Evolutionary conservation across 1,139 yeast genomes (phyloP).

Genomic region (Suzukiozyma palmioleophila): DNA sequence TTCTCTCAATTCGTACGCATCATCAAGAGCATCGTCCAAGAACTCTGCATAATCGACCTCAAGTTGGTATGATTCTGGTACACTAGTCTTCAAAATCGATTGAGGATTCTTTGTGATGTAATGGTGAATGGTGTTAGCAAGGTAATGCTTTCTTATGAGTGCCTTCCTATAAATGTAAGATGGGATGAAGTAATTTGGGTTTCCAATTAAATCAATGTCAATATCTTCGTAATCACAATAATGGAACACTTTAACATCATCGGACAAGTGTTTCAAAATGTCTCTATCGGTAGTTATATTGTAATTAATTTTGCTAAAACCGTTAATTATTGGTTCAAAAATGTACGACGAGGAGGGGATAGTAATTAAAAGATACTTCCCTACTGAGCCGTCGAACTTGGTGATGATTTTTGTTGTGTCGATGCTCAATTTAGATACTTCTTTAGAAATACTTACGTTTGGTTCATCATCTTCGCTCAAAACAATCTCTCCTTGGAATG

Average conservation of each 20-base stretch:
- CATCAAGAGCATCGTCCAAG: conserved; percentile 88
- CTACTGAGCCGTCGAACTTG: neutral
- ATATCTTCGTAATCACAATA: conserved; percentile 89
- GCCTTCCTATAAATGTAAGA: conserved; percentile 86
- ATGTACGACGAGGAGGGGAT: conserved; percentile 46
- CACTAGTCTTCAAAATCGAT: conserved; percentile 54
- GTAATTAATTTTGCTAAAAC: conserved; percentile 28
- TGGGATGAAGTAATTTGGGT: conserved; percentile 57
- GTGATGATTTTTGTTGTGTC: conserved; percentile 2
- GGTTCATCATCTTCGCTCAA: conserved; percentile 23
- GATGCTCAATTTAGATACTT: conserved; percentile 1
- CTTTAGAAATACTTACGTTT: neutral
- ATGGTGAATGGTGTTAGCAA: conserved; percentile 74
- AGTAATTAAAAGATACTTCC: conserved; percentile 24
- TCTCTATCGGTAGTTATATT: conserved; percentile 22
- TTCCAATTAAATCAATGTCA: conserved; percentile 59
- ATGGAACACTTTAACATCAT: conserved; percentile 46
- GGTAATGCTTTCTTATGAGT: conserved; percentile 81
- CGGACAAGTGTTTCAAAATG: conserved; percentile 17
- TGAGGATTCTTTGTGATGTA: conserved; percentile 71
- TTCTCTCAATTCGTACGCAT: conserved; percentile 79
- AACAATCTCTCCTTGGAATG: conserved; percentile 53
- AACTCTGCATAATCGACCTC: conserved; percentile 98
- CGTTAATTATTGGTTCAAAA: conserved; percentile 48
- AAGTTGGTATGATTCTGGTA: conserved; percentile 71